phyloP scores from a whole-genome alignment of 2,329 filamentous ascomycete genomes.

The Xylariaceae sp. region DNA sequence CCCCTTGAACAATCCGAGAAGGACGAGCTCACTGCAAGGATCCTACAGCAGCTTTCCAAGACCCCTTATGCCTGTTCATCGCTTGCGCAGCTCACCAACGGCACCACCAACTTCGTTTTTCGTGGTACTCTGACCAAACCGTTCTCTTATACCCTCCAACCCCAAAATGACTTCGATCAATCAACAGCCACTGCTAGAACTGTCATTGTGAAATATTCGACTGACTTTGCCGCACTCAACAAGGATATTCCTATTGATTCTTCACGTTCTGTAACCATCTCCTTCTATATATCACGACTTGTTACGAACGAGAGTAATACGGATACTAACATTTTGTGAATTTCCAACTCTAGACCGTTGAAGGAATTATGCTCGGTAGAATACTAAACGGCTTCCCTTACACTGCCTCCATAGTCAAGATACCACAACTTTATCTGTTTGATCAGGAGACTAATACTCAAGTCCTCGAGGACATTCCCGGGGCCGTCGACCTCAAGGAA shows the following conservation, averaged over 20 bases:
- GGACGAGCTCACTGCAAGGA: constrained; percentile 16
- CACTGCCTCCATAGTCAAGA: constrained; percentile 29
- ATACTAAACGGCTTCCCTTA: constrained; percentile 26
- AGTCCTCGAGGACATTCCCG: constrained; percentile 41
- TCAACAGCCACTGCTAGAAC: constrained; percentile 2
- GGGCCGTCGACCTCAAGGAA: constrained; percentile 39
- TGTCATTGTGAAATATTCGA: constrained; percentile 44
- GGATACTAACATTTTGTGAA: not conserved
- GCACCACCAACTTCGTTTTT: constrained; percentile 46
- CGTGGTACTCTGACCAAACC: constrained; percentile 39
- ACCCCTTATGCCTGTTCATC: constrained; percentile 41
- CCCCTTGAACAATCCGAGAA: constrained; percentile 13
- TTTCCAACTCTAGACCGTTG: constrained; percentile 19
- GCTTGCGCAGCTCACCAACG: constrained; percentile 40
- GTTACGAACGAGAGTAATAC: too few species aligned
- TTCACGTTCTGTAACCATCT: constrained; percentile 37
- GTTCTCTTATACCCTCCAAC: constrained; percentile 27
- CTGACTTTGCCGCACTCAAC: constrained; percentile 39
- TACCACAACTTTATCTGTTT: constrained; percentile 40
- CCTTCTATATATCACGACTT: not conserved
- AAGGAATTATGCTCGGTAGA: constrained; percentile 35
- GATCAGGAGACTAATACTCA: constrained; percentile 38
- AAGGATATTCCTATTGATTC: constrained; percentile 40
- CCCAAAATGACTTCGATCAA: not conserved
- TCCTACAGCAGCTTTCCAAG: constrained; percentile 24